phyloP scores from a whole-genome alignment of 768 basidiomycete genomes.

The Galerina marginata region DNA sequence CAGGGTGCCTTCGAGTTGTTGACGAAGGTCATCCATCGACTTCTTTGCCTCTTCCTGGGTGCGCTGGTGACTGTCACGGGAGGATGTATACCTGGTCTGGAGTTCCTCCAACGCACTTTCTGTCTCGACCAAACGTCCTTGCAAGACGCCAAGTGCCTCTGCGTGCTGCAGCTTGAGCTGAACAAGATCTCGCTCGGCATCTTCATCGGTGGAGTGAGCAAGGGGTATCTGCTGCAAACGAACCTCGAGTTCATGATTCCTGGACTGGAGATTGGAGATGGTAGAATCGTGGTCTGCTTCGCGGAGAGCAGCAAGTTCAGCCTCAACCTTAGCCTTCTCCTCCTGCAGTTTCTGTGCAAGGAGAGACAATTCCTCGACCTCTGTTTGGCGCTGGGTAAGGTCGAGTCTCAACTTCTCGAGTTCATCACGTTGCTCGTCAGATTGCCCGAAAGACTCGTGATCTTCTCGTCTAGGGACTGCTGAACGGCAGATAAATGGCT shows the following conservation, averaged over 20 bases:
- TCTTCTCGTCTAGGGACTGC: conserved; percentile 17
- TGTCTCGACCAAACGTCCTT: conserved; percentile 40
- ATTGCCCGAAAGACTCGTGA: conserved; percentile 5
- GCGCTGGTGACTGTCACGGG: conserved; percentile 36
- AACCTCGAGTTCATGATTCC: conserved; percentile 32
- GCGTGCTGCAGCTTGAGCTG: conserved; percentile 41
- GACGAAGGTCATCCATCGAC: conserved; percentile 30
- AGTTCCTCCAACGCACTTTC: conserved; percentile 40
- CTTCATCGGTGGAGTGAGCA: conserved; percentile 26
- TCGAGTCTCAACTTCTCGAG: conserved; percentile 12
- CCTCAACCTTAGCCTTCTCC: conserved; percentile 26
- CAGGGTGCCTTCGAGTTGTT: conserved; percentile 18
- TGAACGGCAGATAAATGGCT: conserved; percentile 8
- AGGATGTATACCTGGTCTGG: conserved; percentile 36
- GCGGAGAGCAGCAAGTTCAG: conserved; percentile 26
- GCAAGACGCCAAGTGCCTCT: conserved; percentile 41
- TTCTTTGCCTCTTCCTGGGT: conserved; percentile 35
- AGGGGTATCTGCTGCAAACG: conserved; percentile 28
- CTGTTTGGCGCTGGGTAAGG: conserved; percentile 15
- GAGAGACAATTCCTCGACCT: conserved; percentile 11
- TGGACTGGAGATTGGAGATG: conserved; percentile 31
- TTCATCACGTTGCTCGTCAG: conserved; percentile 17
- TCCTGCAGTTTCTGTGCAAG: conserved; percentile 18
- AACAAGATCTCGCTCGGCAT: conserved; percentile 32
- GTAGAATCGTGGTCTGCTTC: conserved; percentile 27